Evolutionary conservation across 306 rosid genomes (phyloP).

Genomic region (Notholithocarpus densiflorus): DNA sequence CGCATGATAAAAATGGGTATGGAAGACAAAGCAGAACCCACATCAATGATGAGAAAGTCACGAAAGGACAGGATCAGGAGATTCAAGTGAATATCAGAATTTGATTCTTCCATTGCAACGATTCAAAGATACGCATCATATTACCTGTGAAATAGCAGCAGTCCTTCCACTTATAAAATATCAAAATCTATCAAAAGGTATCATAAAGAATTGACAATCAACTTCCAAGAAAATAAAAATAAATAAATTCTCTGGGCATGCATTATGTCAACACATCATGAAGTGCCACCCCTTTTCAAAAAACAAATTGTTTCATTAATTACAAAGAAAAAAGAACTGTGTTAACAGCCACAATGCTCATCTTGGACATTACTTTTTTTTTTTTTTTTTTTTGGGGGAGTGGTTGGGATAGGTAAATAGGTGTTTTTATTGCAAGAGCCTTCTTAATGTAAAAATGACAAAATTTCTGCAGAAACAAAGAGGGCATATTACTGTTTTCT

Average conservation of each 20-base stretch:
- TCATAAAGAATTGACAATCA: background rate
- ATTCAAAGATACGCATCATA: conserved; percentile 52
- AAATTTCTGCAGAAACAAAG: no score
- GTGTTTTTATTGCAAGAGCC: no score
- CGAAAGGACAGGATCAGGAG: conserved; percentile 82
- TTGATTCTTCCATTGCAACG: conserved; percentile 41
- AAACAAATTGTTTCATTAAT: background rate
- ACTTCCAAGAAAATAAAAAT: background rate
- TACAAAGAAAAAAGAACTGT: background rate
- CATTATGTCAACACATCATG: background rate
- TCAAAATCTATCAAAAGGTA: background rate
- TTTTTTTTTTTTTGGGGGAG: no score
- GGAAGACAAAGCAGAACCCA: conserved; percentile 96
- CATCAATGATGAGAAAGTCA: conserved; percentile 89
- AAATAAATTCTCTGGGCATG: background rate
- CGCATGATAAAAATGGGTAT: conserved; percentile 68
- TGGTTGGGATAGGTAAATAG: no score
- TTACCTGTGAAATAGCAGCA: conserved; percentile 47
- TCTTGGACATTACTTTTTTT: background rate
- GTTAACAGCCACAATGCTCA: background rate
- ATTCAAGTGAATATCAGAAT: conserved; percentile 50
- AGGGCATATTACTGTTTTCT: no score
- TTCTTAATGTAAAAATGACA: no score
- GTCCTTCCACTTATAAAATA: conserved; percentile 1
- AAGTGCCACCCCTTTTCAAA: background rate